Conservation (phyloP, 2,329 filamentous ascomycete species). For the Penicillium sp. region DNA sequence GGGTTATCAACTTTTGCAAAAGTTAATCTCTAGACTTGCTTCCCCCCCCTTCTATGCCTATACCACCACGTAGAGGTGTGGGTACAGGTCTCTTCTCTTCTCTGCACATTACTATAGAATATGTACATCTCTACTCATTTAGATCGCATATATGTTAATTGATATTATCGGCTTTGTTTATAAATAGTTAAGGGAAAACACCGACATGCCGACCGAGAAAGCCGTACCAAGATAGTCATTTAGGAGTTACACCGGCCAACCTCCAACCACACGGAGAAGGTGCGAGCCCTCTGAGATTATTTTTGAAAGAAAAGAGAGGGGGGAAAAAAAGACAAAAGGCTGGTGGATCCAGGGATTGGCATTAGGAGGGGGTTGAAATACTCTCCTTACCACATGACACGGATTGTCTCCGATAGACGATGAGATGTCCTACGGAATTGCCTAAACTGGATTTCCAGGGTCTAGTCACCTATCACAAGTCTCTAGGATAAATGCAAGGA, state of each 20-base stretch:
- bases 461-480: background rate
- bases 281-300: background rate
- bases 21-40: background rate
- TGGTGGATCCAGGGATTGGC: background rate
- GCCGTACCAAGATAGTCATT: background rate
- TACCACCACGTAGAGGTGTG: background rate
- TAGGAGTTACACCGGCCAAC: constrained; percentile 6
- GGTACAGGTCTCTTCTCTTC: background rate
- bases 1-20: background rate
- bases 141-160: background rate
- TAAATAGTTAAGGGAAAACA: background rate
- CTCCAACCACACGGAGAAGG: constrained; percentile 4
- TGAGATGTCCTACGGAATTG: too few species aligned
- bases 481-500: background rate
- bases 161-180: background rate
- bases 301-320: too few species aligned
- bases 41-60: too few species aligned
- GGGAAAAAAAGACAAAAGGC: too few species aligned
- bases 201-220: background rate
- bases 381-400: background rate
- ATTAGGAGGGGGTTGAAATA: too few species aligned
- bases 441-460: background rate
- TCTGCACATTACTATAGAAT: background rate
- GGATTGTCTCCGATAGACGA: background rate
- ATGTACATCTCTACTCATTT: background rate